phyloP scores from a whole-genome alignment of 306 rosid genomes.

The Mimosa pudica region DNA sequence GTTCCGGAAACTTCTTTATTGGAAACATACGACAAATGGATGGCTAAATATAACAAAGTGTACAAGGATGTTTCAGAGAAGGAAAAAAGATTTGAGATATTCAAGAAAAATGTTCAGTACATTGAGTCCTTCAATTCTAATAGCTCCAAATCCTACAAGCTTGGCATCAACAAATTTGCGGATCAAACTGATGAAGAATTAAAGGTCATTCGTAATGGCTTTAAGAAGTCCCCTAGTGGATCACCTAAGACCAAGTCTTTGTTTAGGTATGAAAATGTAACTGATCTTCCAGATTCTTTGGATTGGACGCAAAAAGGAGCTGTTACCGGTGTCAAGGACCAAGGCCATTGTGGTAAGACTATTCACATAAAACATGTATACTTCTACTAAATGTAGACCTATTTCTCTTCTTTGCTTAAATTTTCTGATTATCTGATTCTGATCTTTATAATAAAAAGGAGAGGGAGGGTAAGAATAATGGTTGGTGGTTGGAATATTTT shows the following conservation, averaged over 20 bases:
- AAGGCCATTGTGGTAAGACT: conserved; percentile 52
- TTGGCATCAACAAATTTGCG: conserved; percentile 35
- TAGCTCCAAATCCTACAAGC: conserved; percentile 41
- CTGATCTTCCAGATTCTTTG: conserved; percentile 23
- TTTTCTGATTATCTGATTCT: no score
- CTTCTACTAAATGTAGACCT: no score
- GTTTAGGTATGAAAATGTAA: conserved; percentile 41
- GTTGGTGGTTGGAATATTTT: no score
- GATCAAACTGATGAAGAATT: conserved; percentile 50
- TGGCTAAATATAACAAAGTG: conserved; percentile 14
- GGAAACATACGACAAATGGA: conserved; percentile 50
- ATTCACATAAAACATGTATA: neutral
- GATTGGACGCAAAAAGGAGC: conserved; percentile 50
- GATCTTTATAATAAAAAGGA: no score
- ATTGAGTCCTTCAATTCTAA: conserved; percentile 47
- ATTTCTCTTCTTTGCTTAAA: no score
- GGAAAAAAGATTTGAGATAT: conserved; percentile 42
- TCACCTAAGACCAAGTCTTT: neutral
- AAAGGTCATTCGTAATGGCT: conserved; percentile 22
- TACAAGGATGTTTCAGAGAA: conserved; percentile 40
- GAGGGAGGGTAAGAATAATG: no score
- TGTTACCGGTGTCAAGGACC: conserved; percentile 42
- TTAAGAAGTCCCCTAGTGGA: neutral
- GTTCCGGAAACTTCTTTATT: conserved; percentile 27
- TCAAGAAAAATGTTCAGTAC: conserved; percentile 43